phyloP scores from a whole-genome alignment of 148 eudicot genomes.

The Nepenthes gracilis region DNA sequence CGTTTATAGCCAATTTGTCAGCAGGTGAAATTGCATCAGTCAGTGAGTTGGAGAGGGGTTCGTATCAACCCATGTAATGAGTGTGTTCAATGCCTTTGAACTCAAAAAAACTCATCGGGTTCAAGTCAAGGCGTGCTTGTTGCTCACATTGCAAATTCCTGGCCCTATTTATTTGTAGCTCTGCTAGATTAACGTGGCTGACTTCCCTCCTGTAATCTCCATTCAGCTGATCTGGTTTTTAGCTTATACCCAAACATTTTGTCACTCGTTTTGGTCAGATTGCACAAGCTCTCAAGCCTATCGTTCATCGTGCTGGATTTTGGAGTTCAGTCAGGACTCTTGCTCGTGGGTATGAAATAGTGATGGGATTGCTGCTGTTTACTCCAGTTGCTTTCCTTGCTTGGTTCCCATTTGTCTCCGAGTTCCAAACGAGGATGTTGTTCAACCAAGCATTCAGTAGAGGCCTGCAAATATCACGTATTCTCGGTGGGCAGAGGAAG shows the following conservation, averaged over 20 bases:
- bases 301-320: slow-evolving; percentile 32
- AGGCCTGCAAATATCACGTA: slow-evolving; percentile 78
- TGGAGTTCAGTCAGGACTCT: slow-evolving; percentile 70
- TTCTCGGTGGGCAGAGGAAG: slow-evolving; percentile 75
- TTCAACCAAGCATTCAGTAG: slow-evolving; percentile 89
- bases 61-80: too few species aligned
- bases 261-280: slow-evolving; percentile 20
- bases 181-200: too few species aligned
- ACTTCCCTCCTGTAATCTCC: not conserved
- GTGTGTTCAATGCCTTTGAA: too few species aligned
- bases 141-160: too few species aligned
- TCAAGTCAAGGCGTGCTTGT: too few species aligned
- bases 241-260: not conserved
- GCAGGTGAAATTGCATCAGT: too few species aligned
- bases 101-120: too few species aligned
- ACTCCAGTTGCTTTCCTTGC: slow-evolving; percentile 81
- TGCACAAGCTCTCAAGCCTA: slow-evolving; percentile 63
- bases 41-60: too few species aligned
- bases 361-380: slow-evolving; percentile 74
- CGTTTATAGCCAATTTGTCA: too few species aligned
- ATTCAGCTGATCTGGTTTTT: not conserved
- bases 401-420: slow-evolving; percentile 83
- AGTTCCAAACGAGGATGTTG: slow-evolving; percentile 73
- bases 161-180: not conserved
- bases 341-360: slow-evolving; percentile 69